These are phyloP conservation scores for Rehmannia glutinosa DNA, from an alignment of 257 asterid species.

Conservation along the genomic window DNA sequence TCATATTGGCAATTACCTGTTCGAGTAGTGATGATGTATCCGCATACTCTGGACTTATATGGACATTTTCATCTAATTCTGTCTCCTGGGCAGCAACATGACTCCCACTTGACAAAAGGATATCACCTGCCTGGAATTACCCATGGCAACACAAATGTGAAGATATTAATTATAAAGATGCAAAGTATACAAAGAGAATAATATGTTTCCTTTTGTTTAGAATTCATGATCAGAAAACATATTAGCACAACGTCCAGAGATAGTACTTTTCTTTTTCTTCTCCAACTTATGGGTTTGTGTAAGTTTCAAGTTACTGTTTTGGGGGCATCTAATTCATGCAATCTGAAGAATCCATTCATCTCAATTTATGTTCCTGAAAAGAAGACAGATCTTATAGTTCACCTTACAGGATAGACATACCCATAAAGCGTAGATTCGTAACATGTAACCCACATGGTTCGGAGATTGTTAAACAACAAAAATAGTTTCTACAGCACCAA, in stretches of 20 bases:
- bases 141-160: background rate
- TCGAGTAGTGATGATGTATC: slow-evolving; percentile 78
- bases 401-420: background rate
- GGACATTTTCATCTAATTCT: slow-evolving; percentile 71
- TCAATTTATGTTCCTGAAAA: background rate
- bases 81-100: slow-evolving; percentile 58
- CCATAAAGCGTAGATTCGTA: slow-evolving; percentile 1
- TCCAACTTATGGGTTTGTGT: background rate
- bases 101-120: slow-evolving; percentile 73
- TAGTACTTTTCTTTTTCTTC: background rate
- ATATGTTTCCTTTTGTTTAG: background rate
- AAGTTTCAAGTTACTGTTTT: slow-evolving; percentile 7
- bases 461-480: background rate
- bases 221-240: background rate
- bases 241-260: background rate
- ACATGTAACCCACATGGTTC: background rate
- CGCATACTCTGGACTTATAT: slow-evolving; percentile 36
- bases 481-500: background rate
- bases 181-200: background rate
- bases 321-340: slow-evolving; percentile 11
- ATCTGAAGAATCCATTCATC: background rate
- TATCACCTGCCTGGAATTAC: slow-evolving; percentile 77
- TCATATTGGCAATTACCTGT: slow-evolving; percentile 47
- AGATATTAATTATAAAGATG: background rate
- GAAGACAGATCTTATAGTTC: background rate